Evolutionary conservation across 371 early-diverging fungal species (phyloP).

Genomic region (Mucor racemosus): DNA sequence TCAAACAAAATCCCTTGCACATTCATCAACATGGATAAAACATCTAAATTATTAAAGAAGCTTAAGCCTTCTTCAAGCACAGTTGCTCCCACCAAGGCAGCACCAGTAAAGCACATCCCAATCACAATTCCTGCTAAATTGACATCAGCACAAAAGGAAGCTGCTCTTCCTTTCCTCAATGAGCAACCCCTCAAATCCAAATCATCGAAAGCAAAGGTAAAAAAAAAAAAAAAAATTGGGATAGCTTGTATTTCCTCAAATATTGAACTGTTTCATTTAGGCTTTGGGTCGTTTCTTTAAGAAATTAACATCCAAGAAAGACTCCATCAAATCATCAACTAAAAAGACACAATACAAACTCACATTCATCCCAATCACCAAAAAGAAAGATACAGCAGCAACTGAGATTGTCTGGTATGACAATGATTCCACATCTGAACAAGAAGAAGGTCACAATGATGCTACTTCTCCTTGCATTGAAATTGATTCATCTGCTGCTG

Average conservation of each 20-base stretch:
- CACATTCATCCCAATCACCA: conserved; percentile 23
- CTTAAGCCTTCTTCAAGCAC: neutral
- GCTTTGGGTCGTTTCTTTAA: conserved; percentile 20
- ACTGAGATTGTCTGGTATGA: conserved; percentile 15
- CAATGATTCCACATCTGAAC: neutral
- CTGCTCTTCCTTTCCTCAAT: conserved; percentile 21
- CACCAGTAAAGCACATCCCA: conserved; percentile 2
- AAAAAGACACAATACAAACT: conserved; percentile 21
- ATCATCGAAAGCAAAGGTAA: conserved; percentile 24
- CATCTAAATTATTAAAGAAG: conserved; percentile 11
- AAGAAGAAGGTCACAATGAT: conserved; percentile 3
- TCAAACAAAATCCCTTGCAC: conserved; percentile 11
- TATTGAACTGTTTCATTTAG: neutral
- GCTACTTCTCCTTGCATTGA: conserved; percentile 1
- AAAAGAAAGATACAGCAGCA: conserved; percentile 8
- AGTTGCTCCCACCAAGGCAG: neutral
- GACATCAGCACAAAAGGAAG: conserved; percentile 21
- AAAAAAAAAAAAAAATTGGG: too few relatives aligned
- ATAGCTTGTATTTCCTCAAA: too few relatives aligned
- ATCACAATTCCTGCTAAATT: conserved; percentile 4
- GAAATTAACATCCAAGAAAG: conserved; percentile 9
- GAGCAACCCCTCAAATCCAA: conserved; percentile 12
- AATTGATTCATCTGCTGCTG: neutral
- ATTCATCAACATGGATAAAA: conserved; percentile 8
- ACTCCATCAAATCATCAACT: conserved; percentile 4